These are phyloP conservation scores for Arabidopsis lyrata DNA, from an alignment of 441 rosid species.

Conservation along the genomic window DNA sequence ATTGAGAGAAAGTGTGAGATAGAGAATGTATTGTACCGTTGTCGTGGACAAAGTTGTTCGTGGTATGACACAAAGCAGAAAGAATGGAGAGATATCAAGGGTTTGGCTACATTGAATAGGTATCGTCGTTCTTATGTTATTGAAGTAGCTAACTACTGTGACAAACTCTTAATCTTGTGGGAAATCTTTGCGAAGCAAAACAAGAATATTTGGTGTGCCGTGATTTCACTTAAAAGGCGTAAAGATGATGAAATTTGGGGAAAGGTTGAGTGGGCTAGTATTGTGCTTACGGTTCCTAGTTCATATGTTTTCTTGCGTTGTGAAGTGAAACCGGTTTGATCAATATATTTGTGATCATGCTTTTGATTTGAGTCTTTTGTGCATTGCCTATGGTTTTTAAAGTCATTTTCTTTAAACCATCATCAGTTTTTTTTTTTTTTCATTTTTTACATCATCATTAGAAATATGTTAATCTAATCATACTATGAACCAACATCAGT, in stretches of 20 bases:
- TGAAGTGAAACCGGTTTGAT: conserved; percentile 22
- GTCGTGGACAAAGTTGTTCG: too few species aligned
- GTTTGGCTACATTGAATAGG: conserved; percentile 56
- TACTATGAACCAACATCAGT: too few species aligned
- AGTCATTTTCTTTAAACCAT: too few species aligned
- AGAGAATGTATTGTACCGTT: too few species aligned
- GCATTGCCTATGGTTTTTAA: neutral
- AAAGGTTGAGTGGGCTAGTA: conserved; percentile 55
- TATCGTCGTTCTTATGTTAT: conserved; percentile 57
- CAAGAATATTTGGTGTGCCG: neutral
- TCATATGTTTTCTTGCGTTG: conserved; percentile 54
- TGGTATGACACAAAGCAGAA: conserved; percentile 27
- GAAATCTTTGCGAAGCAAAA: neutral
- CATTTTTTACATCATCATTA: too few species aligned
- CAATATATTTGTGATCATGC: neutral
- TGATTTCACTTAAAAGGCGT: neutral
- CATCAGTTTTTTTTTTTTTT: too few species aligned
- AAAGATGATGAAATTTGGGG: conserved; percentile 2
- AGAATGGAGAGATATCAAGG: conserved; percentile 55
- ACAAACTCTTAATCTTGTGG: conserved; percentile 63
- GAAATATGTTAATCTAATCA: too few species aligned
- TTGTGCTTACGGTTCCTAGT: conserved; percentile 51
- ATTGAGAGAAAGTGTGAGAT: conserved; percentile 51
- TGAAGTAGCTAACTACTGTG: conserved; percentile 62
- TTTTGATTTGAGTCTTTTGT: neutral